phyloP scores from a whole-genome alignment of 1,284 basidiomycete genomes.

The Microbotryum scabiosae region DNA sequence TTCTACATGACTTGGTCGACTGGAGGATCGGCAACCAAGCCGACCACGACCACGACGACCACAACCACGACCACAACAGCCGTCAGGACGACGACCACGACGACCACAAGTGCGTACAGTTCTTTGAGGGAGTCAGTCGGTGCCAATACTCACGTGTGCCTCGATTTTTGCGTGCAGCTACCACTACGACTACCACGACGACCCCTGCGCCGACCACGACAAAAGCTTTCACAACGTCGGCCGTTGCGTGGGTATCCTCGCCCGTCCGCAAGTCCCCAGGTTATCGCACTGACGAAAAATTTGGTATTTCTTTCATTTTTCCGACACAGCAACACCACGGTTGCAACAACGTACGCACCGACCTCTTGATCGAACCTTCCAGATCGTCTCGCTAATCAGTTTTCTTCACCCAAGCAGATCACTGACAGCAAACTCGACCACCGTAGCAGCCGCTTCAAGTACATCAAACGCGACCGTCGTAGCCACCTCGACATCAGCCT shows the following conservation, averaged over 20 bases:
- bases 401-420: neutral
- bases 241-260: neutral
- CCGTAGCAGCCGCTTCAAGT: neutral
- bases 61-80: constrained; percentile 1
- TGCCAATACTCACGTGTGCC: too few relatives aligned
- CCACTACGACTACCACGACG: constrained; percentile 6
- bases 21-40: neutral
- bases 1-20: constrained; percentile 43
- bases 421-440: neutral
- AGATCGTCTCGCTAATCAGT: too few relatives aligned
- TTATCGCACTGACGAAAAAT: too few relatives aligned
- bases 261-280: too few relatives aligned
- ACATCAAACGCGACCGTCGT: neutral
- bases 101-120: neutral
- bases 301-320: too few relatives aligned
- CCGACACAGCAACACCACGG: too few relatives aligned
- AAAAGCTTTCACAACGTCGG: constrained; percentile 1
- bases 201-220: neutral
- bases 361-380: too few relatives aligned
- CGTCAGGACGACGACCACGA: neutral
- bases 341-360: too few relatives aligned
- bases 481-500: neutral
- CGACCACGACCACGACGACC: constrained; percentile 12
- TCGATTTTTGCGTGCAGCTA: neutral
- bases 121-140: too few relatives aligned